Base-by-base conservation (phyloP, 1,139 yeast genomes). In the Pneumocystis oryctolagi region DNA sequence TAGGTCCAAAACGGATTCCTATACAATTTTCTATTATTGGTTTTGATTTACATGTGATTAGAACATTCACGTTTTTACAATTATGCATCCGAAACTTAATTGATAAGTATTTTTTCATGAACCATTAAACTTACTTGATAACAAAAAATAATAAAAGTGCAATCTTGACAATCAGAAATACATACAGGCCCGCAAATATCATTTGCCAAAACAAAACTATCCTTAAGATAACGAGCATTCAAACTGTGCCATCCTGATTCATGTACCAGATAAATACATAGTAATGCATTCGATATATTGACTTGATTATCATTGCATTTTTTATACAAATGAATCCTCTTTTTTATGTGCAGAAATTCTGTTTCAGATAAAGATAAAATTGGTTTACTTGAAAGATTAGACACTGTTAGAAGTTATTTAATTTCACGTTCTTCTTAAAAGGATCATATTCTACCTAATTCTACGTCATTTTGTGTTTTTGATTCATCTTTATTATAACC, bases 21-120 rank as follows among this genome's bases (percentile, higher is more conserved):
- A n/a, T 39, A 30, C 59, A 57, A 20, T 39, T 39, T 39, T 57
- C 59, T 57, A 57, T 57, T 20, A 12, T 57, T 20, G 59, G 34
- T 2, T 57, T 57, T 57, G 59, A 35, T 57, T 25, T 39, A 28
- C 59, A 57, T 14, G 42, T 14, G 16, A 57, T 35, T 20, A 35
- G 30, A 3, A 30, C 37, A 14, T 35, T n/a, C 2, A 57, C n/a
- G 30, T 57, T 28, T 20, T 57, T 12, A 57, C 37, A 57, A 57
- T 57, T 37, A 57, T 30, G 37, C 42, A 57, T 35, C 14, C 59
- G 59, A 35, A 57, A 25, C 59, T 57, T 47, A 47, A 20, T 20
- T 57, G n/a, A 57, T 28, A 20, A 57, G 14, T 5, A 37, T 16
- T 2, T 57, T 20, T 47, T 12, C 5, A 25, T n/a, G 4, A 20